Conservation (phyloP, 495 filamentous ascomycete genomes). For the Paragyromitra xinjiangensis region DNA sequence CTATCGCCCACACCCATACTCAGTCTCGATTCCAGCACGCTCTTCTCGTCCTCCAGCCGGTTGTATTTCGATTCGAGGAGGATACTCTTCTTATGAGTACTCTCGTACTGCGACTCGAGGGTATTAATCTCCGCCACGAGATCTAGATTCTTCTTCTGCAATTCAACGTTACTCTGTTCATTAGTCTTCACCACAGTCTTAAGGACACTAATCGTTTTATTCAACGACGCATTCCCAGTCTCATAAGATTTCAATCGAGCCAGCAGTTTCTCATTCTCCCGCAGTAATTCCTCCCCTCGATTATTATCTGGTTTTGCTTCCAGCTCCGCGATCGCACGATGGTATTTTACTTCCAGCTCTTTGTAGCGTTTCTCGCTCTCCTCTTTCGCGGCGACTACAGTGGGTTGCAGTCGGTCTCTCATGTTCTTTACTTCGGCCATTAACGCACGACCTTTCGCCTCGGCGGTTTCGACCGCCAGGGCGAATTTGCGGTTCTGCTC, state of each 20-base stretch:
- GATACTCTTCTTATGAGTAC: slow-evolving; percentile 44
- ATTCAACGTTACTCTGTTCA: slow-evolving; percentile 52
- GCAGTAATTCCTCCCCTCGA: slow-evolving; percentile 25
- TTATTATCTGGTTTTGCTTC: slow-evolving; percentile 18
- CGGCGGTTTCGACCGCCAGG: slow-evolving; percentile 39
- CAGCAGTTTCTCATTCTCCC: slow-evolving; percentile 47
- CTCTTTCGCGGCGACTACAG: slow-evolving; percentile 11
- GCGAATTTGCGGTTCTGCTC: slow-evolving; percentile 39
- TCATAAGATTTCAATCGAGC: slow-evolving; percentile 29
- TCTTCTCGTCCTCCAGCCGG: slow-evolving; percentile 37
- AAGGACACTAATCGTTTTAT: slow-evolving; percentile 40
- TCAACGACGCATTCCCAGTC: slow-evolving; percentile 38
- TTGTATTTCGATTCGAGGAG: slow-evolving; percentile 39
- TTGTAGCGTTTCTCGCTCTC: slow-evolving; percentile 40
- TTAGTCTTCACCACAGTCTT: slow-evolving; percentile 51
- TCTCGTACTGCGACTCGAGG: slow-evolving; percentile 45
- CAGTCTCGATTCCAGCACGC: slow-evolving; percentile 18
- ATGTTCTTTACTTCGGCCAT: slow-evolving; percentile 47
- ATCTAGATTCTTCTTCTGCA: slow-evolving; percentile 51
- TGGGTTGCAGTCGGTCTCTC: slow-evolving; percentile 29
- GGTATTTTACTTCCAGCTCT: slow-evolving; percentile 29
- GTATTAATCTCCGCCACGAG: slow-evolving; percentile 36
- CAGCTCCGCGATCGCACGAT: slow-evolving; percentile 20
- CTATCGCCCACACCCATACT: background rate
- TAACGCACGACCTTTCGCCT: slow-evolving; percentile 44